Base-by-base conservation (phyloP, 345 rosid genomes). In the Salix brachista region DNA sequence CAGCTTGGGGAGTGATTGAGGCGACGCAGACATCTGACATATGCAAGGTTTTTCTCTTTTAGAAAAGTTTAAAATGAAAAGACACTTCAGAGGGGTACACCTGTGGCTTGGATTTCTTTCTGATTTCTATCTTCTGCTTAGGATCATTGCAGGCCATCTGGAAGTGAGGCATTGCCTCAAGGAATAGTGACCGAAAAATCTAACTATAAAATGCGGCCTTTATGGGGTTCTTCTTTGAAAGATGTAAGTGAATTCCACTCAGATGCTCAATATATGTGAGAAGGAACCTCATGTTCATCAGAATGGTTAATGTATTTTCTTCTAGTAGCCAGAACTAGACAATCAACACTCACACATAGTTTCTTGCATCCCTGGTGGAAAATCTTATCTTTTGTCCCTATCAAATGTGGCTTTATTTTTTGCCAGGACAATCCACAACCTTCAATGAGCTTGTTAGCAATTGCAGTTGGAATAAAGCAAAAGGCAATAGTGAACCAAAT, bases 401-500 rank as follows among this genome's bases (percentile, higher is more conserved):
- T 32, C 54, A 32, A 42, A 26, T 25, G 19, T 44, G 26, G 50
- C 56, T 48, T 39, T 21, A 75, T 64, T 76, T 32, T 65, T 21
- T 78, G 67, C 46, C 87, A 92, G 94, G 83, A 74, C 39, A 84
- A 77, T 44, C 72, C 70, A 19, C 84, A 77, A 70, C 77, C 64
- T 70, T 68, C 85, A 3, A 78, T 48, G 85, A 90, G 83, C 85
- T 86, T 92, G 84, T 80, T 92, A 78, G 89, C 91, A 14, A 85
- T 90, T 79, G 90, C 97, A 19, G 91, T 86, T 44, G 97, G 97
- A 58, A 88, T 92, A 76, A 88, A 87, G 85, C 97, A 91, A 79
- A 91, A 88, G 84, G 83, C 80, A 23, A 30, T 89, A n/a, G 97
- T 91, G 44, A 83, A 93, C 80, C 80, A 75, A 86, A 89, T 93